Conservation (phyloP, 345 rosid genomes). For the Citrus unshiu region DNA sequence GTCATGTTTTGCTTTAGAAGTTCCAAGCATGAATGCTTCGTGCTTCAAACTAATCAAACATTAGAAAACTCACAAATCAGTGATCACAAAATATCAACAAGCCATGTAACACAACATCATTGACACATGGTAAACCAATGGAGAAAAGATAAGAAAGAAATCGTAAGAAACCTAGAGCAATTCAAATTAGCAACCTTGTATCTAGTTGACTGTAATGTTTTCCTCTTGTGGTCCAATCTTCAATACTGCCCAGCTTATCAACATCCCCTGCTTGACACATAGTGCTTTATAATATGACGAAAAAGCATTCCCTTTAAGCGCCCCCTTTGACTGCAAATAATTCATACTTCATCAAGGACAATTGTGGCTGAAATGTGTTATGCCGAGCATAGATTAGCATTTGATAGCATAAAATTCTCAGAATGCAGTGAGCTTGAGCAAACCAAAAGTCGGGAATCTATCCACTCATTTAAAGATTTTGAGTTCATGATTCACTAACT, state of each 20-base stretch:
- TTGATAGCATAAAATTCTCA: not conserved
- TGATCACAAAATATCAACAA: not conserved
- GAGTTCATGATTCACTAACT: not conserved
- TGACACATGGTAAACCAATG: not conserved
- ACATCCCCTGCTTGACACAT: conserved; percentile 53
- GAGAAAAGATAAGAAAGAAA: not conserved
- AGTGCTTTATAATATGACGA: conserved; percentile 52
- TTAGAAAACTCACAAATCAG: not conserved
- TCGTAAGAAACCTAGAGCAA: not conserved
- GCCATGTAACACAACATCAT: not conserved
- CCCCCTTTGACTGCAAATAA: conserved; percentile 52
- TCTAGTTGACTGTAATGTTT: conserved; percentile 34
- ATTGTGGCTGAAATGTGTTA: not conserved
- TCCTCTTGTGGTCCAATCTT: conserved; percentile 58
- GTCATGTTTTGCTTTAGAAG: conserved; percentile 45
- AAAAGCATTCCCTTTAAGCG: conserved; percentile 63
- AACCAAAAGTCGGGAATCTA: not conserved
- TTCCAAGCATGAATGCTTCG: conserved; percentile 73
- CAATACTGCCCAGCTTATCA: conserved; percentile 29
- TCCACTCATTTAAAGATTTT: not conserved
- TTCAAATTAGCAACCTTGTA: conserved; percentile 34
- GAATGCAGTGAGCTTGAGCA: not conserved
- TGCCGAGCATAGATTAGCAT: not conserved
- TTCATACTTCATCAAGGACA: conserved; percentile 7
- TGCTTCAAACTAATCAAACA: conserved; percentile 51